These are phyloP conservation scores for Arachis hypogaea DNA, from an alignment of 306 rosid genomes.

Conservation along the genomic window DNA sequence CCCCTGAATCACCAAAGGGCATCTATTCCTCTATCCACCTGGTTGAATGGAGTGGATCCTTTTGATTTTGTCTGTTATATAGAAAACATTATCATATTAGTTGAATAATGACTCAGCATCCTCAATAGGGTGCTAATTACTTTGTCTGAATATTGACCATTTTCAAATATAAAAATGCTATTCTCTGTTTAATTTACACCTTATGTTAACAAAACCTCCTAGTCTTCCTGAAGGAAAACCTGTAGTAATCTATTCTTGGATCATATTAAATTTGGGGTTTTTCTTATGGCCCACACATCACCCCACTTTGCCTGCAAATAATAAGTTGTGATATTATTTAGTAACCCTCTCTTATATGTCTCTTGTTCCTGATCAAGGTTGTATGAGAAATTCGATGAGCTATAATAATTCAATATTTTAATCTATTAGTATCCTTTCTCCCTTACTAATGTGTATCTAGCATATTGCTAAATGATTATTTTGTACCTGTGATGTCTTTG, in stretches of 20 bases:
- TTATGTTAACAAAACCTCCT: constrained; percentile 7
- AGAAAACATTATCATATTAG: background rate
- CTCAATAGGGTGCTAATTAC: background rate
- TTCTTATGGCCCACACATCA: background rate
- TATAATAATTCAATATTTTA: background rate
- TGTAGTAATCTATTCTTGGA: background rate
- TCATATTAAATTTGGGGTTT: background rate
- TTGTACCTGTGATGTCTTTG: background rate
- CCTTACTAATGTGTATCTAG: background rate
- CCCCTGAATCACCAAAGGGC: background rate
- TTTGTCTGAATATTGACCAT: background rate
- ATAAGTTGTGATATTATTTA: background rate
- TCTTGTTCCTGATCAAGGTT: background rate
- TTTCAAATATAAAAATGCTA: background rate
- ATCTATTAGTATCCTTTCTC: background rate
- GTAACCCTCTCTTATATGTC: background rate
- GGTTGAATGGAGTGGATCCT: constrained; percentile 22
- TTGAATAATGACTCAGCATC: background rate
- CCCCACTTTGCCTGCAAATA: background rate
- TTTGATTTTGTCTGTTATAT: background rate
- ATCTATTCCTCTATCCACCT: constrained; percentile 11
- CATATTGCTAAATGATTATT: constrained; percentile 27
- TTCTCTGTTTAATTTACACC: background rate
- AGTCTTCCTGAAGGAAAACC: background rate
- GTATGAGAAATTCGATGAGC: background rate